Conservation (phyloP, 176 grass and related monocot species). For the Eragrostis curvula region DNA sequence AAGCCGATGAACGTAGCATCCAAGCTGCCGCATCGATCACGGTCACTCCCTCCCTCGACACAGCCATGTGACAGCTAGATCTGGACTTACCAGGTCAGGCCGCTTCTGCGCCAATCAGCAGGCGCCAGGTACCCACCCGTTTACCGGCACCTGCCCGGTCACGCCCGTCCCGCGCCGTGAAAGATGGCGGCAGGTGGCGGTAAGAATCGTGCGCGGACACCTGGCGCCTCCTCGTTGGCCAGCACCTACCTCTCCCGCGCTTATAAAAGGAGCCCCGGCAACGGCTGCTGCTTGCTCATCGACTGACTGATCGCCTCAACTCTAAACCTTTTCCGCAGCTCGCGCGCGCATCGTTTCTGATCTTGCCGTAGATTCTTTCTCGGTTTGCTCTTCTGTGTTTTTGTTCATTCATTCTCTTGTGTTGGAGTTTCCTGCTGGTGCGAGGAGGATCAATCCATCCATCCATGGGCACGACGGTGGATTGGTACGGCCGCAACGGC, state of each 20-base stretch:
- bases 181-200: conserved; percentile 38
- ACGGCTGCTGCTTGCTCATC: conserved; percentile 39
- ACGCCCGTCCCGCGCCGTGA: background rate
- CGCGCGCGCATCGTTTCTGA: background rate
- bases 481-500: conserved; percentile 37
- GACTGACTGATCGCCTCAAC: background rate
- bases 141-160: conserved; percentile 57
- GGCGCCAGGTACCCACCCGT: conserved; percentile 8
- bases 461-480: conserved; percentile 64
- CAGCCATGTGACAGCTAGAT: conserved; percentile 40
- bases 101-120: conserved; percentile 29
- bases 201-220: background rate
- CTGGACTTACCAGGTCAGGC: conserved; percentile 50
- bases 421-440: conserved; percentile 5
- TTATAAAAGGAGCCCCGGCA: conserved; percentile 56
- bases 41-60: background rate
- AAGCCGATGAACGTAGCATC: background rate
- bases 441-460: conserved; percentile 12
- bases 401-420: background rate
- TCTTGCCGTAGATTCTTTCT: background rate
- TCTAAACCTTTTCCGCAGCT: background rate
- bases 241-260: background rate
- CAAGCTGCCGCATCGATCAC: conserved; percentile 29
- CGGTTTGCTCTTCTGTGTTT: conserved; percentile 20
- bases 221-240: conserved; percentile 40